Conservation (phyloP, 75 land plant species). For the Picea glauca region DNA sequence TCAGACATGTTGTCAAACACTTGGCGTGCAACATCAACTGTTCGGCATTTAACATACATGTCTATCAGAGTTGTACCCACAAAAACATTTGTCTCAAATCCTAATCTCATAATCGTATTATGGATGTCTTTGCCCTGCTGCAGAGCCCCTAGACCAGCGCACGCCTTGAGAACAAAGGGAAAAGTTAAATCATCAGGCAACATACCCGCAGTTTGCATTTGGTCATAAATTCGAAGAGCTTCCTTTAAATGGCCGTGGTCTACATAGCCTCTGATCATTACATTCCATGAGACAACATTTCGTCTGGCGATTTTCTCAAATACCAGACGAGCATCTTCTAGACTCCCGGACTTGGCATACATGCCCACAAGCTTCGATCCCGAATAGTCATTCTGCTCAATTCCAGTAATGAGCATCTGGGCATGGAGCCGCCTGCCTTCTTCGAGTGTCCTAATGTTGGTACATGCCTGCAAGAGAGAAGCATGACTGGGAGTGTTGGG, state of each 20-base stretch:
- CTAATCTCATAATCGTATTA: background rate
- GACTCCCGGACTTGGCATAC: constrained; percentile 46
- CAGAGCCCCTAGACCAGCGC: constrained; percentile 32
- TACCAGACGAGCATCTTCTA: constrained; percentile 27
- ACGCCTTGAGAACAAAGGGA: constrained; percentile 46
- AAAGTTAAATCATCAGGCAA: constrained; percentile 56
- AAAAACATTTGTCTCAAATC: constrained; percentile 7
- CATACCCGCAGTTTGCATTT: constrained; percentile 28
- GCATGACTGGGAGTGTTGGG: too few species aligned
- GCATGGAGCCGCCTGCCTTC: constrained; percentile 19
- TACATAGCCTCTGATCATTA: constrained; percentile 45
- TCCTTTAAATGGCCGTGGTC: constrained; percentile 22
- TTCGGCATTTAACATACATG: constrained; percentile 17
- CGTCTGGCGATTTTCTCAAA: constrained; percentile 42
- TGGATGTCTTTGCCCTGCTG: background rate
- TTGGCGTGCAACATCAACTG: constrained; percentile 10
- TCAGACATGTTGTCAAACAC: constrained; percentile 9
- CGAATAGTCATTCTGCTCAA: constrained; percentile 26
- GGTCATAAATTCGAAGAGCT: constrained; percentile 19
- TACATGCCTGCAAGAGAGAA: too few species aligned
- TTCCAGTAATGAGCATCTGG: constrained; percentile 17
- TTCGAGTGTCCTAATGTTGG: background rate
- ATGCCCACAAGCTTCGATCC: constrained; percentile 44
- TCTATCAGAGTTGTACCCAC: constrained; percentile 13
- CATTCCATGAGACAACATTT: constrained; percentile 52